These are phyloP conservation scores for Colletotrichum musae DNA, from an alignment of 2,329 filamentous ascomycete species.

Conservation along the genomic window DNA sequence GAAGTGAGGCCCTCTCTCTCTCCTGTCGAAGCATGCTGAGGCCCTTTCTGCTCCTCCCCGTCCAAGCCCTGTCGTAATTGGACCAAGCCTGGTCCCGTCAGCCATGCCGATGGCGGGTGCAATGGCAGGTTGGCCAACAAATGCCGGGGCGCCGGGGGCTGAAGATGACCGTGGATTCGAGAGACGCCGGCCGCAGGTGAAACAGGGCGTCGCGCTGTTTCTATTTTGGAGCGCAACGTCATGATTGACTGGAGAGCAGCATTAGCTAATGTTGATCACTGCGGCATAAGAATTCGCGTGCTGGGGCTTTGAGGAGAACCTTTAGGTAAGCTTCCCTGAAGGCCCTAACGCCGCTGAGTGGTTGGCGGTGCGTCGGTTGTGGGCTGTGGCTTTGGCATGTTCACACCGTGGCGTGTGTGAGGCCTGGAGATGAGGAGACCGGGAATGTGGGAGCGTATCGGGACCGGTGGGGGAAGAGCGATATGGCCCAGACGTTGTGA, in stretches of 20 bases:
- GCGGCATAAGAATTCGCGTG: slow-evolving; percentile 15
- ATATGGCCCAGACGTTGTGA: slow-evolving; percentile 21
- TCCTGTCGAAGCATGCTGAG: background rate
- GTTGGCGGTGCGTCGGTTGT: background rate
- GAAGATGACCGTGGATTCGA: slow-evolving; percentile 20
- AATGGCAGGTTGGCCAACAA: slow-evolving; percentile 14
- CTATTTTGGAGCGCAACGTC: slow-evolving; percentile 40
- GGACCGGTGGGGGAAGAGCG: slow-evolving; percentile 28
- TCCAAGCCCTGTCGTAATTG: slow-evolving; percentile 15
- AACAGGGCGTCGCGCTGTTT: slow-evolving; percentile 34
- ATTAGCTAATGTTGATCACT: slow-evolving; percentile 28
- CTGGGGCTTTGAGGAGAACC: background rate
- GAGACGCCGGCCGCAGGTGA: slow-evolving; percentile 30
- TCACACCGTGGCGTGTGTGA: slow-evolving; percentile 1
- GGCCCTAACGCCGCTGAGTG: no score
- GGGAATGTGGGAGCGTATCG: slow-evolving; percentile 35
- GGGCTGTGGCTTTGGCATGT: background rate
- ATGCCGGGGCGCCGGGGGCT: slow-evolving; percentile 19
- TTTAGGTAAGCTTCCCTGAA: slow-evolving; percentile 29
- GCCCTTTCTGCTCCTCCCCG: background rate
- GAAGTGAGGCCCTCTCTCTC: background rate
- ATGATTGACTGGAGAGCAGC: slow-evolving; percentile 19
- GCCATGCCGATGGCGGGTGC: slow-evolving; percentile 10
- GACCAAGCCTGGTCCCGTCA: slow-evolving; percentile 5
- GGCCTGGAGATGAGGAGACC: background rate